These are phyloP conservation scores for Voacanga thouarsii DNA, from an alignment of 257 asterid species.

Conservation along the genomic window DNA sequence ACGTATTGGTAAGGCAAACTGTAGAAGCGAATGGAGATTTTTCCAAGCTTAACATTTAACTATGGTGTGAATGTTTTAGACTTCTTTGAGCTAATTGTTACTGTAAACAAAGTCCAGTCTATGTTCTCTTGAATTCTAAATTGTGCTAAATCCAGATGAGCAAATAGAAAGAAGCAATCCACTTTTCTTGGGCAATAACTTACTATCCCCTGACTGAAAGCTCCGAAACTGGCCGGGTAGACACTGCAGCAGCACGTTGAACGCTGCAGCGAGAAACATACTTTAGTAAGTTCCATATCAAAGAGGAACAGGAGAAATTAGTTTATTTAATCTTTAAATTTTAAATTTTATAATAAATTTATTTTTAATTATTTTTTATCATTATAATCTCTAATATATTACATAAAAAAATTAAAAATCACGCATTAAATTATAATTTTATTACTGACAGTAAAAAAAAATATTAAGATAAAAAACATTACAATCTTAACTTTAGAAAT, in stretches of 20 bases:
- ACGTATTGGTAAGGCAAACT: neutral
- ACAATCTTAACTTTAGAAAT: too few relatives aligned
- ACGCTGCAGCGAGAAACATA: constrained; percentile 20
- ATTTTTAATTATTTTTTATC: too few relatives aligned
- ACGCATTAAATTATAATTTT: too few relatives aligned
- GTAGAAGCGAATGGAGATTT: neutral
- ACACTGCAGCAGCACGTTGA: constrained; percentile 31
- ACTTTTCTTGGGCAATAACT: constrained; percentile 8
- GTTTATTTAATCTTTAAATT: too few relatives aligned
- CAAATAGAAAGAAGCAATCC: neutral
- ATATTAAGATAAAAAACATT: too few relatives aligned
- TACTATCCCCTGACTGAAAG: constrained; percentile 31
- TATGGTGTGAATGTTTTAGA: neutral
- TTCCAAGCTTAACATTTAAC: neutral
- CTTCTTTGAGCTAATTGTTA: neutral
- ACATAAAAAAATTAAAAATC: too few relatives aligned
- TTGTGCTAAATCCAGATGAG: neutral
- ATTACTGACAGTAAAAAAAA: too few relatives aligned
- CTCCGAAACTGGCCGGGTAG: constrained; percentile 28
- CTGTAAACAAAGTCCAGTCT: neutral
- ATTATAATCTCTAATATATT: too few relatives aligned
- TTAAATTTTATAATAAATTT: too few relatives aligned
- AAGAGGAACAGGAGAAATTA: too few relatives aligned
- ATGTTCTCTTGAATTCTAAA: neutral
- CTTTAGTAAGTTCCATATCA: too few relatives aligned